Conservation (phyloP, 148 eudicot species). For the Limonium bicolor region DNA sequence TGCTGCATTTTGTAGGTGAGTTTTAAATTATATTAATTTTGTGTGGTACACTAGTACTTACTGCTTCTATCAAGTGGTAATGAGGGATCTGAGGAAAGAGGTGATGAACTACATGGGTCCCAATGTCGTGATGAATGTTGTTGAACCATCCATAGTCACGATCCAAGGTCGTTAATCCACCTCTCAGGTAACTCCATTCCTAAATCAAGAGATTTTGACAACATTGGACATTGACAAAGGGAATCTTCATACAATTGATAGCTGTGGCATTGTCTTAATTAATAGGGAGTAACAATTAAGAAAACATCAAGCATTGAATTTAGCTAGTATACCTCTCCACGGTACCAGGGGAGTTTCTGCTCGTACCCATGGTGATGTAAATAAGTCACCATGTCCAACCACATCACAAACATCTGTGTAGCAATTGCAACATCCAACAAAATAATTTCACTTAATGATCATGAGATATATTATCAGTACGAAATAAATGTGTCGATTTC, state of each 20-base stretch:
- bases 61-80: background rate
- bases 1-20: background rate
- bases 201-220: background rate
- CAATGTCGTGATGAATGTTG: conserved; percentile 11
- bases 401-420: conserved; percentile 16
- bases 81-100: background rate
- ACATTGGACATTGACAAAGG: no score
- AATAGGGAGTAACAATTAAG: no score
- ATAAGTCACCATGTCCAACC: conserved; percentile 33
- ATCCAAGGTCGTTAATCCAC: conserved; percentile 2
- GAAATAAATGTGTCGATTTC: no score
- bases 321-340: conserved; percentile 28
- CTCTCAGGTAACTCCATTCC: background rate
- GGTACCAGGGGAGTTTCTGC: conserved; percentile 34
- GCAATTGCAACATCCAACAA: no score
- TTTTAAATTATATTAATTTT: background rate
- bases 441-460: no score
- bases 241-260: no score
- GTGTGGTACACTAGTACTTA: background rate
- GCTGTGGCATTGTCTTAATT: no score
- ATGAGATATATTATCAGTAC: background rate
- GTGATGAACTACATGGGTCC: conserved; percentile 9
- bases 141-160: conserved; percentile 9
- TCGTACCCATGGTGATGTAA: conserved; percentile 38
- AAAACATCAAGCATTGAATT: no score